phyloP scores from a whole-genome alignment of 1,139 yeast genomes.

The Tardiomyces digboiensis region DNA sequence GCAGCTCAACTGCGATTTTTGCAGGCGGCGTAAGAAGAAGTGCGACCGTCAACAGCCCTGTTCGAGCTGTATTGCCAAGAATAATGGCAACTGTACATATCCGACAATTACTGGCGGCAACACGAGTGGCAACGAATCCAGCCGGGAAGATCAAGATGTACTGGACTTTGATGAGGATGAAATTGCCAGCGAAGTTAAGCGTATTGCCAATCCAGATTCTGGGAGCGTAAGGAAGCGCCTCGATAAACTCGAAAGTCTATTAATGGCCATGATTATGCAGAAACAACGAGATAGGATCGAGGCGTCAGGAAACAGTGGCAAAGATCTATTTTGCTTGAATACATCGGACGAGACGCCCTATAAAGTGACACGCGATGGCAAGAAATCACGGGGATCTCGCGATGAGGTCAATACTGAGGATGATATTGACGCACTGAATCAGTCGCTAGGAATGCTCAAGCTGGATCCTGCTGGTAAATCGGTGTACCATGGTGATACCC shows the following conservation, averaged over 20 bases:
- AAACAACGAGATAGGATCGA: conserved; percentile 1
- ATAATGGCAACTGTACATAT: conserved; percentile 1
- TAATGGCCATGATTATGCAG: conserved; percentile 15
- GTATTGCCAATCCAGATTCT: neutral
- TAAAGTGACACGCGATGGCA: neutral
- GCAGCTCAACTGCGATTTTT: conserved; percentile 23
- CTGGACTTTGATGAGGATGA: neutral
- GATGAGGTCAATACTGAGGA: conserved; percentile 1
- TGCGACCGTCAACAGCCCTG: conserved; percentile 29
- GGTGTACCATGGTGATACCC: conserved; percentile 28
- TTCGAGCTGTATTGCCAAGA: conserved; percentile 20
- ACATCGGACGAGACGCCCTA: neutral
- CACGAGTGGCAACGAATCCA: neutral
- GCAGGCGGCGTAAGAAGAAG: conserved; percentile 26
- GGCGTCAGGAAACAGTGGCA: neutral
- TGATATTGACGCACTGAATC: conserved; percentile 18
- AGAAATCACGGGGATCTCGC: neutral
- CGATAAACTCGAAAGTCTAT: conserved; percentile 23
- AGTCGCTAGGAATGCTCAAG: conserved; percentile 28
- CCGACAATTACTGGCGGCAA: conserved; percentile 1
- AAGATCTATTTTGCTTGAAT: neutral
- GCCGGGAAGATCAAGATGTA: neutral
- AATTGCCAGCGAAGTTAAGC: neutral
- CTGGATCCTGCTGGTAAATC: conserved; percentile 25
- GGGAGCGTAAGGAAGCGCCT: conserved; percentile 18